Conservation (phyloP, 1,284 basidiomycete species). For the Cryptococcus deneoformans region DNA sequence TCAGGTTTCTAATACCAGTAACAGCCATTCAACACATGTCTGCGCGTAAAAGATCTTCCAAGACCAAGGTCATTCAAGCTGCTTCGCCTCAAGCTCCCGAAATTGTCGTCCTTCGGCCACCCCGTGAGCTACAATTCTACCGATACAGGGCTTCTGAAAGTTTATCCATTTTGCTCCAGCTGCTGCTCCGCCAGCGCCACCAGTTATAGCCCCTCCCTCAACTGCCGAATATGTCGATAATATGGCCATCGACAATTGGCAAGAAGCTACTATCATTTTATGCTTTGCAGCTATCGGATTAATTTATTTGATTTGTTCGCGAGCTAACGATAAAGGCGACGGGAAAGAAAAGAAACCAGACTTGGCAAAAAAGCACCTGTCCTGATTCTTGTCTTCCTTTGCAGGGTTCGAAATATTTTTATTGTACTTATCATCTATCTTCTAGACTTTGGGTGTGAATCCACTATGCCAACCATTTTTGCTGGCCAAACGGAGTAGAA, state of each 20-base stretch:
- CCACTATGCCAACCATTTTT: no score
- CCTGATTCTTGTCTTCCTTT: not conserved
- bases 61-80: not conserved
- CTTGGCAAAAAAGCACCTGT: constrained; percentile 20
- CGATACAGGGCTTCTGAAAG: no score
- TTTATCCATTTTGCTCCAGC: no score
- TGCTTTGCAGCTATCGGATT: constrained; percentile 33
- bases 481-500: no score
- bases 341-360: constrained; percentile 16
- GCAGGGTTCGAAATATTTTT: no score
- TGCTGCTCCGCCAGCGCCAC: not conserved
- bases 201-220: not conserved
- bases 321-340: constrained; percentile 10
- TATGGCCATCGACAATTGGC: constrained; percentile 32
- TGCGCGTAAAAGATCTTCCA: not conserved
- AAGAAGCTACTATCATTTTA: constrained; percentile 38
- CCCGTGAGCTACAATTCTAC: not conserved
- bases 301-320: constrained; percentile 30
- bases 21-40: constrained; percentile 4
- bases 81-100: not conserved
- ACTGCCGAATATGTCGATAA: constrained; percentile 2
- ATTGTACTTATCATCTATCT: no score
- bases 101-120: not conserved
- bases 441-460: no score
- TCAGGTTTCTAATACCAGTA: not conserved